Evolutionary conservation across 2,329 filamentous ascomycete species (phyloP).

Genomic region (Neofusicoccum kwambonambiense): DNA sequence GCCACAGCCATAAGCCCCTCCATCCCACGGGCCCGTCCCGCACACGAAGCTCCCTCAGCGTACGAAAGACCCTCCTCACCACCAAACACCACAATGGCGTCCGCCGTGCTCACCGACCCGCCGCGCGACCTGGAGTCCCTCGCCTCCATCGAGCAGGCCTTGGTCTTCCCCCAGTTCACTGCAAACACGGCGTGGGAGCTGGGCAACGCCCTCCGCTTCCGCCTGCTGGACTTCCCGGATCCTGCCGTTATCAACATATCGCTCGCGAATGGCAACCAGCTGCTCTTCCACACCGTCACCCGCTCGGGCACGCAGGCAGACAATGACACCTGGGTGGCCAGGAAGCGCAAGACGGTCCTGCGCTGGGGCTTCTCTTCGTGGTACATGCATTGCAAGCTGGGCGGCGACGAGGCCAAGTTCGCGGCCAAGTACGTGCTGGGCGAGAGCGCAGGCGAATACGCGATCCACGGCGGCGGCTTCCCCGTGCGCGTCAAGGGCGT

Average conservation of each 20-base stretch:
- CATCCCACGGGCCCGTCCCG: too few relatives aligned
- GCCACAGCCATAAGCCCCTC: too few relatives aligned
- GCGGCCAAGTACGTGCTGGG: constrained; percentile 64
- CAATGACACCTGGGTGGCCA: constrained; percentile 61
- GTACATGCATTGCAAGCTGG: constrained; percentile 68
- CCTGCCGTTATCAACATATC: constrained; percentile 64
- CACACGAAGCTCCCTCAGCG: too few relatives aligned
- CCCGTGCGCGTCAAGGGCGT: constrained; percentile 71
- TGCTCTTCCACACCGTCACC: constrained; percentile 69
- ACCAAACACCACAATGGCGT: background rate
- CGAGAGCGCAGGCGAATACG: constrained; percentile 59
- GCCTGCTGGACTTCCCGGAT: constrained; percentile 54
- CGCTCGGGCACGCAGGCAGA: constrained; percentile 68
- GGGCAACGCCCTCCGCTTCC: constrained; percentile 62
- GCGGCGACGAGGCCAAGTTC: constrained; percentile 64
- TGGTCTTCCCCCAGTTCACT: constrained; percentile 58
- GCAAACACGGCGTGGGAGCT: constrained; percentile 64
- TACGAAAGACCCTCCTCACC: too few relatives aligned
- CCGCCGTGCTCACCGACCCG: constrained; percentile 30
- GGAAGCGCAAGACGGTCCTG: constrained; percentile 71
- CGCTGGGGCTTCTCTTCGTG: constrained; percentile 70
- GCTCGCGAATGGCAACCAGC: constrained; percentile 57
- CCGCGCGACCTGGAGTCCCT: constrained; percentile 40
- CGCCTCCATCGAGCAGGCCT: constrained; percentile 41
- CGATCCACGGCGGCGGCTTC: constrained; percentile 75